Base-by-base conservation (phyloP, 345 rosid genomes). In the Linum tenue region DNA sequence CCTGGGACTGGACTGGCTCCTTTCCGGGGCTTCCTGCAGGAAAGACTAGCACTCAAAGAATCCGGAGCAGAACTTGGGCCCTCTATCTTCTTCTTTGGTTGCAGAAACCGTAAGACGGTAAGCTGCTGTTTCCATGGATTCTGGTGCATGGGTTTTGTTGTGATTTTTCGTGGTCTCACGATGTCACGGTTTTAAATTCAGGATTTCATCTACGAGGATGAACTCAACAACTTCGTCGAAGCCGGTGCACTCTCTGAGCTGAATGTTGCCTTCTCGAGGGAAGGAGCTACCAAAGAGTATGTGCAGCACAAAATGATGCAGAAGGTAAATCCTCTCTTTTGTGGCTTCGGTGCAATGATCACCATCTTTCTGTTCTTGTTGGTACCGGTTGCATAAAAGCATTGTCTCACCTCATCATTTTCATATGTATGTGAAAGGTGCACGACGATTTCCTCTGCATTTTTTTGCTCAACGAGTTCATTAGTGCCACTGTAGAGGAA, bases 1-100 rank as follows among this genome's bases (percentile, higher is more conserved):
- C 97, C 99, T 63, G 97, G 97, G 53, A 90, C 97, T 67, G 99
- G 99, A 36, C 78, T 89, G 73, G 98, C 99, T 81, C 99, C 98
- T 59, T 95, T 95, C 77, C 83, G 99, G 77, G 99, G 98, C 56
- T 95, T 95, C 80, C 87, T 91, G 70, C 99, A 91, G 88, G 99
- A 89, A 82, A 84, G 98, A 63, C 79, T 83, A 55, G 89, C 89
- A 12, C 67, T 82, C 63, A 84, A 86, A 71, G 91, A 87, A 73
- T 78, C 81, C 65, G 97, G 96, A 64, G 76, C 81, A 37, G 94
- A 89, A 69, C 78, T 95, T 40, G 99, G 99, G 51, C 80, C 87
- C 31, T 81, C 98, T 41, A 10, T 86, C 69, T 80, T 89, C 56
- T 91, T 95, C 81, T 91, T 91, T 55, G 99, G 98, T 64, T 95